Conservation (phyloP, 495 filamentous ascomycete genomes). For the Penicillium herquei region DNA sequence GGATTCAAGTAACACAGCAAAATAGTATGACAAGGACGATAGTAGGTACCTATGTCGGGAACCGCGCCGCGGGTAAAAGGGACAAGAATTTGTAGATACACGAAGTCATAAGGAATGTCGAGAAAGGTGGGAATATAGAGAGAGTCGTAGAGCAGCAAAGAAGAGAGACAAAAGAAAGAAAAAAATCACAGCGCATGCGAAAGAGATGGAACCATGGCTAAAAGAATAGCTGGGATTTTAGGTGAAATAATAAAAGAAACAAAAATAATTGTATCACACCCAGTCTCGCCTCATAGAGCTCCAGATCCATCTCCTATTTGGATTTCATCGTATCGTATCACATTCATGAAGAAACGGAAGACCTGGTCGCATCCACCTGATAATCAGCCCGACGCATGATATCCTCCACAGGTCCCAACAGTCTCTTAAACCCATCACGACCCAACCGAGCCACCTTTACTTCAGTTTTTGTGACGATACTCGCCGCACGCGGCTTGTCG, state of each 20-base stretch:
- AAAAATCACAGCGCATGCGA: constrained; percentile 1
- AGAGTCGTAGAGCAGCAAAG: not conserved
- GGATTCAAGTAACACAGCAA: constrained; percentile 16
- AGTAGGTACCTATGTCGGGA: constrained; percentile 20
- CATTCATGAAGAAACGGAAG: constrained; percentile 24
- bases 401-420: constrained; percentile 88
- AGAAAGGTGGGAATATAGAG: constrained; percentile 2
- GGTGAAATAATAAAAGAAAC: constrained; percentile 1
- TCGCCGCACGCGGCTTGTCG: constrained; percentile 91
- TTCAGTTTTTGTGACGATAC: constrained; percentile 69
- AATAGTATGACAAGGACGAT: constrained; percentile 25
- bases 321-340: constrained; percentile 23
- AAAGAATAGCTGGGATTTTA: not conserved
- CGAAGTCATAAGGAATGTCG: constrained; percentile 25
- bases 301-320: constrained; percentile 7
- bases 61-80: constrained; percentile 13
- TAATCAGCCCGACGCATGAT: constrained; percentile 88
- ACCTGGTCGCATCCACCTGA: constrained; percentile 30
- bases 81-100: constrained; percentile 27
- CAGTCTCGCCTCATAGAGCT: not conserved
- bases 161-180: constrained; percentile 2
- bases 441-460: constrained; percentile 94
- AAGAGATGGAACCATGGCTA: not conserved
- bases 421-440: constrained; percentile 89
- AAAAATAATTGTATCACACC: not conserved